These are phyloP conservation scores for Fraxinus pennsylvanica DNA, from an alignment of 257 asterid genomes.

Conservation along the genomic window DNA sequence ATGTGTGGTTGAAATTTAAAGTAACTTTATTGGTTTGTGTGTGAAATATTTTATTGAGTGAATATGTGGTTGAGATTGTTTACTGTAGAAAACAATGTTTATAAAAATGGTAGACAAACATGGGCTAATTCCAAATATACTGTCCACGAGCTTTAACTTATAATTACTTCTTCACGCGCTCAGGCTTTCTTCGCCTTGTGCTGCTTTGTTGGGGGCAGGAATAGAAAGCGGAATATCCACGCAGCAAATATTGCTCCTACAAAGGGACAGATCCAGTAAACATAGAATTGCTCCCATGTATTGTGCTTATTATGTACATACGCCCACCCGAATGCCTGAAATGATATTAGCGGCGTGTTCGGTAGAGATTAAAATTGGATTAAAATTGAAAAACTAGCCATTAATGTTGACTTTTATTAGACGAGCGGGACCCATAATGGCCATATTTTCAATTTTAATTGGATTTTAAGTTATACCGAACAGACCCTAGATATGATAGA, in stretches of 20 bases:
- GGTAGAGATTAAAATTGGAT: too few species aligned
- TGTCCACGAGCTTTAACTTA: background rate
- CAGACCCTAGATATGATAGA: background rate
- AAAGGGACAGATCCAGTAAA: conserved; percentile 88
- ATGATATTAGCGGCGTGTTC: background rate
- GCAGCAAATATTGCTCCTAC: conserved; percentile 87
- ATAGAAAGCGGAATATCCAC: conserved; percentile 70
- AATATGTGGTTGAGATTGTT: too few species aligned
- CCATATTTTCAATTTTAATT: too few species aligned
- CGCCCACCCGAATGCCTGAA: conserved; percentile 98
- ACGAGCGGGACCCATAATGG: too few species aligned
- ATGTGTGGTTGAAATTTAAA: too few species aligned
- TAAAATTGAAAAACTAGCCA: too few species aligned
- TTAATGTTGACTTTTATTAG: too few species aligned
- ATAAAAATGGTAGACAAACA: too few species aligned
- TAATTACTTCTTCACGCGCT: conserved; percentile 1
- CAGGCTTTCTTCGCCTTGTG: conserved; percentile 47
- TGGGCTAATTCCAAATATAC: background rate
- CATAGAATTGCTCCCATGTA: conserved; percentile 88
- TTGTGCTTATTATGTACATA: conserved; percentile 62
- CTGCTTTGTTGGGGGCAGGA: conserved; percentile 48
- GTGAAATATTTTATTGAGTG: too few species aligned
- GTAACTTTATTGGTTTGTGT: too few species aligned
- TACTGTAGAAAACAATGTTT: too few species aligned
- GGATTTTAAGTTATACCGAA: too few species aligned